Conservation (phyloP, 2,329 filamentous ascomycete genomes). For the Berkeleyomyces basicola region DNA sequence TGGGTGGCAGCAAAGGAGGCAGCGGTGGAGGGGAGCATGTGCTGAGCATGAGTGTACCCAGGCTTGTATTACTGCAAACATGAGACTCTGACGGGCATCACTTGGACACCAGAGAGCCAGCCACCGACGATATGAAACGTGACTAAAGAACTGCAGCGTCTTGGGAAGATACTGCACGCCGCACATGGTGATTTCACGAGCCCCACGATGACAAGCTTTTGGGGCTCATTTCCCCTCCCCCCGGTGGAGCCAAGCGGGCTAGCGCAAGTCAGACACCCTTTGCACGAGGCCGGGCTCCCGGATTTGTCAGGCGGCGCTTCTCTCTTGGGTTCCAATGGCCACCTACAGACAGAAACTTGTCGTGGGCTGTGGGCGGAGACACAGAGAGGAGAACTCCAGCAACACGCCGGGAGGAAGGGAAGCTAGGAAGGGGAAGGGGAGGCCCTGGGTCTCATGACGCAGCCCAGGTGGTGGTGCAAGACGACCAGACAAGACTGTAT, state of each 20-base stretch:
- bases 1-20: too few relatives aligned
- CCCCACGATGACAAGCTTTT: not conserved
- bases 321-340: not conserved
- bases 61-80: not conserved
- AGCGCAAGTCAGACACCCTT: not conserved
- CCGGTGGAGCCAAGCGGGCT: not conserved
- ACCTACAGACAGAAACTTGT: not conserved
- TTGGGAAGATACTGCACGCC: too few relatives aligned
- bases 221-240: not conserved
- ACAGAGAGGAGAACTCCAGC: not conserved
- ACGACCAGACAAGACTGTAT: not conserved
- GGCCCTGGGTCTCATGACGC: not conserved
- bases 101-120: too few relatives aligned
- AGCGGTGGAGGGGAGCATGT: too few relatives aligned
- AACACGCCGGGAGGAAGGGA: not conserved
- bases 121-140: not conserved
- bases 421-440: not conserved
- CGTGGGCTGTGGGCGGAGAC: not conserved
- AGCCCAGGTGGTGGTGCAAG: not conserved
- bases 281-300: not conserved
- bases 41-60: too few relatives aligned
- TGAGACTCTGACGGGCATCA: not conserved
- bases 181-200: not conserved
- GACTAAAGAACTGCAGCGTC: not conserved
- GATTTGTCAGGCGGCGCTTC: not conserved